Percentiles rank a stretch among this genome's conserved stretches.
Conservation (phyloP, 345 rosid species). For the Passiflora organensis region DNA sequence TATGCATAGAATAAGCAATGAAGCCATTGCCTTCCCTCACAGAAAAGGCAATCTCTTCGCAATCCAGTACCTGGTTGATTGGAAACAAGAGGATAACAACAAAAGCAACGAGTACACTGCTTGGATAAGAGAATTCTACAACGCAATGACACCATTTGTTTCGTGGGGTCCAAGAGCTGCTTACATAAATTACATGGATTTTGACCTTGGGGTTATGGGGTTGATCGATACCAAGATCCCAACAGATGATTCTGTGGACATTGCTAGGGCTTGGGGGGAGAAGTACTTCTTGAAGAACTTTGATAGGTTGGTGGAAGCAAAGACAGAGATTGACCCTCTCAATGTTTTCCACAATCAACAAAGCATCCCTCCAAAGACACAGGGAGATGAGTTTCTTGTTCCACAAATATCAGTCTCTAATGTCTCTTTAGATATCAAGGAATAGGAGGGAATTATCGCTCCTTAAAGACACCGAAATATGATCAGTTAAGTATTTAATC, state of each 20-base stretch:
- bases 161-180: slow-evolving; percentile 24
- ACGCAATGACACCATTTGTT: slow-evolving; percentile 24
- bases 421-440: too few relatives aligned
- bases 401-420: too few relatives aligned
- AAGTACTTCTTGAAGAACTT: slow-evolving; percentile 25
- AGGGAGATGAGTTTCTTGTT: too few relatives aligned
- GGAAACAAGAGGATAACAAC: slow-evolving; percentile 17
- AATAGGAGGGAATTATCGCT: too few relatives aligned
- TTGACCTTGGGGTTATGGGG: slow-evolving; percentile 20
- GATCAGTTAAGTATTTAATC: too few relatives aligned
- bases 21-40: slow-evolving; percentile 27
- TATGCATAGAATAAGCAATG: slow-evolving; percentile 16
- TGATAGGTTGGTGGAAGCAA: slow-evolving; percentile 23
- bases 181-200: slow-evolving; percentile 24
- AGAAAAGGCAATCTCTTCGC: slow-evolving; percentile 17
- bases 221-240: background rate
- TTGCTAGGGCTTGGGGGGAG: slow-evolving; percentile 30
- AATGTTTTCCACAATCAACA: slow-evolving; percentile 24
- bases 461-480: too few relatives aligned
- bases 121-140: slow-evolving; percentile 25
- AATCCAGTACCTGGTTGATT: slow-evolving; percentile 28
- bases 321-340: slow-evolving; percentile 20
- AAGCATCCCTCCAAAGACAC: slow-evolving; percentile 27
- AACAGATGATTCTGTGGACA: slow-evolving; percentile 9
- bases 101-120: slow-evolving; percentile 4